Conservation (phyloP, 352 stramenopile genomes). For the Pythium phragmitis region DNA sequence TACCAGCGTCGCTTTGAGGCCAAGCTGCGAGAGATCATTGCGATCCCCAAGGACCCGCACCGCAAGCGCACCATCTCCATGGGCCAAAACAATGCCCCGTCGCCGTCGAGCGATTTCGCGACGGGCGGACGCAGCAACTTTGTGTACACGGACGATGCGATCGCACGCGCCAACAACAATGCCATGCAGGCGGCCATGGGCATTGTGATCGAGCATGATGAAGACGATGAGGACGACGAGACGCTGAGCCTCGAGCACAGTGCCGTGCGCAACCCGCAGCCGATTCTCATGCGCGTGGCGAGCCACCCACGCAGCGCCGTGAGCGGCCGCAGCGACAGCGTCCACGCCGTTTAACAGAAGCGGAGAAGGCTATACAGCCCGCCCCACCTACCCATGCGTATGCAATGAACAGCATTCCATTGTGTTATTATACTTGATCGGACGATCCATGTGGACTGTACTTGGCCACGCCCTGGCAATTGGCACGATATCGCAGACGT, state of each 20-base stretch:
- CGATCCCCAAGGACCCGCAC: slow-evolving; percentile 55
- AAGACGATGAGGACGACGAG: slow-evolving; percentile 25
- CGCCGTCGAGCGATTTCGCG: not conserved
- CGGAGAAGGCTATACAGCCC: not conserved
- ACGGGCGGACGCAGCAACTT: slow-evolving; percentile 29
- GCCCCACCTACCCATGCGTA: not conserved
- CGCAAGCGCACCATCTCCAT: slow-evolving; percentile 3
- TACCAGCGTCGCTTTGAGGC: slow-evolving; percentile 85
- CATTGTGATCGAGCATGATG: not conserved
- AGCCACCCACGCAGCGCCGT: slow-evolving; percentile 16
- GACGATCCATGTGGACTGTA: no score
- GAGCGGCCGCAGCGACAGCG: slow-evolving; percentile 15
- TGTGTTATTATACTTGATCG: not conserved
- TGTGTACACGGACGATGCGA: slow-evolving; percentile 4
- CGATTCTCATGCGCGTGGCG: slow-evolving; percentile 22
- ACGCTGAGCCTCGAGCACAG: slow-evolving; percentile 18
- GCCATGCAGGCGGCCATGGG: slow-evolving; percentile 4
- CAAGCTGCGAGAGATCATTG: slow-evolving; percentile 81
- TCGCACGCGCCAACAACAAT: not conserved
- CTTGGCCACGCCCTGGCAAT: no score
- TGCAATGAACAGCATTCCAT: not conserved
- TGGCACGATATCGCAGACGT: no score
- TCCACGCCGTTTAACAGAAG: slow-evolving; percentile 2
- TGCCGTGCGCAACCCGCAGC: slow-evolving; percentile 18
- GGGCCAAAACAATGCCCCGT: not conserved